Percentiles rank a stretch among this genome's conserved stretches.
Evolutionary conservation across 2,329 filamentous ascomycete genomes (phyloP).

Genomic region (Trichophyton verrucosum): DNA sequence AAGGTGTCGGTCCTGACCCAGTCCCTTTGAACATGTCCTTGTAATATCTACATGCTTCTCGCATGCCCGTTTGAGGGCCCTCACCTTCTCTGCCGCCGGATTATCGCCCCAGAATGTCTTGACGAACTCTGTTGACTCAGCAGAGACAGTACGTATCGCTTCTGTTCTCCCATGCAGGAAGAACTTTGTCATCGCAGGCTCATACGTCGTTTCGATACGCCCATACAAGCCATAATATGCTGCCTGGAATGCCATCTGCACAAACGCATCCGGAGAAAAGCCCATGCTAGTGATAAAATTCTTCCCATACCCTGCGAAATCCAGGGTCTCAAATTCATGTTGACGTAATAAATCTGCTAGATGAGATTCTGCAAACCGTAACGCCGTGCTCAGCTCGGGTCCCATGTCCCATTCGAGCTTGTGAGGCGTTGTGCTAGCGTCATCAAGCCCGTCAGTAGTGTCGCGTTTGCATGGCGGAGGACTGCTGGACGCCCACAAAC

Average conservation of each 20-base stretch:
- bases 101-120: conserved; percentile 92
- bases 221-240: conserved; percentile 97
- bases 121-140: conserved; percentile 76
- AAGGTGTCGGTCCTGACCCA: conserved; percentile 84
- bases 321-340: conserved; percentile 87
- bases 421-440: conserved; percentile 71
- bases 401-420: conserved; percentile 98
- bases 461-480: conserved; percentile 89
- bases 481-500: conserved; percentile 78
- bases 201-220: conserved; percentile 85
- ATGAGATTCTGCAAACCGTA: conserved; percentile 89
- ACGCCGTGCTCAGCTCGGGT: conserved; percentile 76
- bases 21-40: conserved; percentile 72
- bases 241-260: conserved; percentile 98
- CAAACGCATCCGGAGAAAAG: conserved; percentile 91
- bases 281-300: conserved; percentile 97
- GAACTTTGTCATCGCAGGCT: conserved; percentile 95
- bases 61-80: conserved; percentile 70
- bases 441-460: conserved; percentile 61
- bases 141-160: conserved; percentile 74
- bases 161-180: conserved; percentile 91
- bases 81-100: conserved; percentile 68
- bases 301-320: conserved; percentile 83
- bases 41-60: conserved; percentile 70
- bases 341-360: conserved; percentile 90